Evolutionary conservation across 2,329 filamentous ascomycete species (phyloP).

Genomic region (Aspergillus japonicus): DNA sequence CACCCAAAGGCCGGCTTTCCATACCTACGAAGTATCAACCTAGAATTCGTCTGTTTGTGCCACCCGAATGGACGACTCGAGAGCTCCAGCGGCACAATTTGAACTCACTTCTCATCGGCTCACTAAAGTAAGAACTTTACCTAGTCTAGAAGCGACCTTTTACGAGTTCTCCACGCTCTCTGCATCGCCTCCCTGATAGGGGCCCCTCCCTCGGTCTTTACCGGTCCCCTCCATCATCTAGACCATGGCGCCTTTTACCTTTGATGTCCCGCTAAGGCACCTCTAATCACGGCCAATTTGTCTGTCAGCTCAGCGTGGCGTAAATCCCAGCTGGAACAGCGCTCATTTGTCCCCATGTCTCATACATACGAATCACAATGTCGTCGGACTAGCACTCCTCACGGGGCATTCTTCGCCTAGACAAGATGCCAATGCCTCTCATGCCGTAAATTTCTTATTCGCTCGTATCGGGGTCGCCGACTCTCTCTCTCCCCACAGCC

Average conservation of each 20-base stretch:
- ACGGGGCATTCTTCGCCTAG: slow-evolving; percentile 4
- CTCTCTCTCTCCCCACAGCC: neutral
- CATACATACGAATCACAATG: slow-evolving; percentile 7
- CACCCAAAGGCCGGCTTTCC: neutral
- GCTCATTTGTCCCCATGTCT: neutral
- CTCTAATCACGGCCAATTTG: neutral
- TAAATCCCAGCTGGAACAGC: neutral
- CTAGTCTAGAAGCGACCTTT: neutral
- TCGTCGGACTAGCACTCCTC: neutral
- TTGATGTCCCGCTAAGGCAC: slow-evolving; percentile 1
- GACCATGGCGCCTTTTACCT: neutral
- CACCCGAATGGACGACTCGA: neutral
- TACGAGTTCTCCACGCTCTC: neutral
- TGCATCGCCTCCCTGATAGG: neutral
- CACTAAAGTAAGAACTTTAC: neutral
- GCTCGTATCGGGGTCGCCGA: slow-evolving; percentile 3
- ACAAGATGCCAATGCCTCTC: slow-evolving; percentile 4
- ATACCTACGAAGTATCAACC: neutral
- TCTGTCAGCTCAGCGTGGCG: slow-evolving; percentile 4
- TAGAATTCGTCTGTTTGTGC: neutral
- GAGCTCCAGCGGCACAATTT: neutral
- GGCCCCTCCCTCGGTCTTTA: neutral
- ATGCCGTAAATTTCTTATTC: slow-evolving; percentile 1
- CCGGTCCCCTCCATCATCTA: neutral
- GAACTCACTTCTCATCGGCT: neutral